Evolutionary conservation across 2,329 filamentous ascomycete genomes (phyloP).

Genomic region (Ophiostoma fasciatum): DNA sequence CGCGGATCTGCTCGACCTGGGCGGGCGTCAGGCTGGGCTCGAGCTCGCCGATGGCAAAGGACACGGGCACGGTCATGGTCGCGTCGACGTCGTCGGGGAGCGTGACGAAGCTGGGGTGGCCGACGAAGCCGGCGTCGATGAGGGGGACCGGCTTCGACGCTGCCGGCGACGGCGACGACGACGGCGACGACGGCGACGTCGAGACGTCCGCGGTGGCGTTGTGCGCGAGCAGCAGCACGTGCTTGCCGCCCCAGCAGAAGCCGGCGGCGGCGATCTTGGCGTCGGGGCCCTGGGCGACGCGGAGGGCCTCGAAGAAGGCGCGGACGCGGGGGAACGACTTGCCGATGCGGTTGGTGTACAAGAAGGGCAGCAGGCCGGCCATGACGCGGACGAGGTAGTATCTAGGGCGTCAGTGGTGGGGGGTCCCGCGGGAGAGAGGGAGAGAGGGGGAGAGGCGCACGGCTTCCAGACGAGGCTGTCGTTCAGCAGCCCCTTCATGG

Average conservation of each 20-base stretch:
- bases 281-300: conserved; percentile 16
- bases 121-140: neutral
- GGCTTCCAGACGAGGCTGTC: conserved; percentile 17
- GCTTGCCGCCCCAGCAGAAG: conserved; percentile 50
- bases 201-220: conserved; percentile 7
- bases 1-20: conserved; percentile 20
- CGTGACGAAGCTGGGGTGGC: neutral
- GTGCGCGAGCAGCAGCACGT: conserved; percentile 32
- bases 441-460: conserved; percentile 11
- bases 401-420: conserved; percentile 7
- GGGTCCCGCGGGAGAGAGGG: neutral
- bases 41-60: conserved; percentile 29
- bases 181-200: conserved; percentile 29
- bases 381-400: conserved; percentile 15
- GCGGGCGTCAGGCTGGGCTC: conserved; percentile 25
- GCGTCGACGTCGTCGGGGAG: conserved; percentile 29
- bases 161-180: conserved; percentile 38
- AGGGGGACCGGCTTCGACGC: conserved; percentile 25
- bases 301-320: conserved; percentile 23
- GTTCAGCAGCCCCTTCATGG: conserved; percentile 15
- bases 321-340: conserved; percentile 21
- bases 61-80: conserved; percentile 27
- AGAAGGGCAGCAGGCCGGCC: conserved; percentile 17
- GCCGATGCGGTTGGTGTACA: conserved; percentile 18
- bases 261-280: conserved; percentile 35